Evolutionary conservation across 129 eudicot genomes (phyloP).

Genomic region (Artemisia annua): DNA sequence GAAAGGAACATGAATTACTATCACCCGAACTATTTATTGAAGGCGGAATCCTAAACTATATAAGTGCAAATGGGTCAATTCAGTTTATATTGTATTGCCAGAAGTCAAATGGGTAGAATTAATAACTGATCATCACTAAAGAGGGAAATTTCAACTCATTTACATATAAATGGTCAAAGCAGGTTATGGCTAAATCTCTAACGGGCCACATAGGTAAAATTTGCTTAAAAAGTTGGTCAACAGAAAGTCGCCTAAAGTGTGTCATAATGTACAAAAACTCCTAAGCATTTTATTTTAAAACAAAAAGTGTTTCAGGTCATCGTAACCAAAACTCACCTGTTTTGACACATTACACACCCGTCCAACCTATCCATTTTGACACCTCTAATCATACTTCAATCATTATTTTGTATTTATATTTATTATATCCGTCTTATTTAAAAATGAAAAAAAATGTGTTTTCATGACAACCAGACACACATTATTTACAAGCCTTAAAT

Average conservation of each 20-base stretch:
- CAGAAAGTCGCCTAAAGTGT: conserved; percentile 5
- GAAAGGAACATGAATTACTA: neutral
- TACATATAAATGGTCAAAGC: neutral
- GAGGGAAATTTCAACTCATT: neutral
- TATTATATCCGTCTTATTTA: neutral
- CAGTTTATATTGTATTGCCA: neutral
- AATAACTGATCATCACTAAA: neutral
- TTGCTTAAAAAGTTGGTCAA: neutral
- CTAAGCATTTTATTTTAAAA: neutral
- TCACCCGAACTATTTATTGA: conserved; percentile 4
- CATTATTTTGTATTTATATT: no score
- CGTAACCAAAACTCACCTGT: no score
- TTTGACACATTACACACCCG: no score
- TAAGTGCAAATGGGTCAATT: neutral
- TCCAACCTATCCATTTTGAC: no score
- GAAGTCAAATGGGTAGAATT: neutral
- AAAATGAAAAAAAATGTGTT: neutral
- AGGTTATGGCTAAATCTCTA: neutral
- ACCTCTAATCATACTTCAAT: no score
- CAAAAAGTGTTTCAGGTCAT: neutral
- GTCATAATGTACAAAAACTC: neutral
- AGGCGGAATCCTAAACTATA: neutral
- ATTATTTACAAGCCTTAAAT: no score
- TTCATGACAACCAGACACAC: neutral
- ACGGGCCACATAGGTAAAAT: neutral